Conservation (phyloP, 306 rosid genomes). For the Sphenostylis stenocarpa region DNA sequence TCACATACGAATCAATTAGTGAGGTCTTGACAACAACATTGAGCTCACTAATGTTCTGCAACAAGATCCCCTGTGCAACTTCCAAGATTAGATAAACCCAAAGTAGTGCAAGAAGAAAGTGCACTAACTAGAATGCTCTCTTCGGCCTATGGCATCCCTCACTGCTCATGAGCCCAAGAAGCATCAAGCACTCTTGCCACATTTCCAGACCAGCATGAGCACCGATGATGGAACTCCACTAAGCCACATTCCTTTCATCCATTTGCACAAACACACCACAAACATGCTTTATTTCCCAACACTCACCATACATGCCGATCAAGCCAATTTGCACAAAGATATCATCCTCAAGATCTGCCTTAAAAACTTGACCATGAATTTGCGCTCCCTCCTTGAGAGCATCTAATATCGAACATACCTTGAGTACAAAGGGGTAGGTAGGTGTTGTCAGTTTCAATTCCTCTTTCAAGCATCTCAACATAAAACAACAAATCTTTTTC, state of each 20-base stretch:
- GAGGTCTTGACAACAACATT: constrained; percentile 78
- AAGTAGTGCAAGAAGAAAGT: constrained; percentile 77
- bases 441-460: constrained; percentile 67
- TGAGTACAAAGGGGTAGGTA: constrained; percentile 70
- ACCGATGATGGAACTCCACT: constrained; percentile 84
- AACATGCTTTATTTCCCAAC: constrained; percentile 44
- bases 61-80: constrained; percentile 65
- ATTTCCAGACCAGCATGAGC: constrained; percentile 64
- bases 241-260: constrained; percentile 61
- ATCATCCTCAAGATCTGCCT: constrained; percentile 66
- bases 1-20: constrained; percentile 76
- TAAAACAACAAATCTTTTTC: constrained; percentile 58
- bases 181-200: constrained; percentile 72
- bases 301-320: constrained; percentile 78
- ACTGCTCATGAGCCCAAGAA: constrained; percentile 62
- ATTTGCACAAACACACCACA: constrained; percentile 52
- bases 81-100: too few species aligned
- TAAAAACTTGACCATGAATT: constrained; percentile 64
- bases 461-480: constrained; percentile 60
- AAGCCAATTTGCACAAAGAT: constrained; percentile 73
- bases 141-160: constrained; percentile 72
- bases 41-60: constrained; percentile 67
- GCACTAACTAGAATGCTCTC: constrained; percentile 75
- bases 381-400: constrained; percentile 58
- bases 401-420: constrained; percentile 62